A percentile compares a stretch with the other conserved stretches of the same genome.
phyloP scores from a whole-genome alignment of 768 basidiomycete species.

The Mycena kentingensis region DNA sequence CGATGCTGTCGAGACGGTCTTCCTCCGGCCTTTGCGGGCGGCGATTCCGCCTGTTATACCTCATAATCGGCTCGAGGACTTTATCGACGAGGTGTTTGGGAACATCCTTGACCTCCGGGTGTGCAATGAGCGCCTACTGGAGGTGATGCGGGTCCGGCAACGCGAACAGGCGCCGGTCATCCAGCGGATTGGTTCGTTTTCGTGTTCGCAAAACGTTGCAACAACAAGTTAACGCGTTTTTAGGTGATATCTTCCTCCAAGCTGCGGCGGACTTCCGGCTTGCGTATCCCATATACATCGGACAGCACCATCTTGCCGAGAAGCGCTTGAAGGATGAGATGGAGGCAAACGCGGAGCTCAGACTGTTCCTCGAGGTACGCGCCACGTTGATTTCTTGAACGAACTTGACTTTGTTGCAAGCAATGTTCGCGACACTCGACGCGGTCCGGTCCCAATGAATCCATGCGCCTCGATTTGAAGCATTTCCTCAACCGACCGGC shows the following conservation, averaged over 20 bases:
- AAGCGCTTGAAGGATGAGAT: constrained; percentile 85
- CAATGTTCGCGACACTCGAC: constrained; percentile 46
- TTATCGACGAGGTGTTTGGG: constrained; percentile 88
- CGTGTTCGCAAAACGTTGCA: no score
- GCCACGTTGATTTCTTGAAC: not conserved
- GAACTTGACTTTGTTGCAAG: constrained; percentile 25
- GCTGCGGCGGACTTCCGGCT: constrained; percentile 86
- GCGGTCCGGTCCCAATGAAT: constrained; percentile 36
- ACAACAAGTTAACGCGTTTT: not conserved
- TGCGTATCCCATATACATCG: constrained; percentile 84
- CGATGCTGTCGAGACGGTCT: constrained; percentile 74
- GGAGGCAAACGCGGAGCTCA: constrained; percentile 78
- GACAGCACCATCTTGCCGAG: constrained; percentile 83
- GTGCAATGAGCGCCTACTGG: constrained; percentile 79
- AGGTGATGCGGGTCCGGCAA: constrained; percentile 84
- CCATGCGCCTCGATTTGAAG: constrained; percentile 61
- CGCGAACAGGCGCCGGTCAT: constrained; percentile 84
- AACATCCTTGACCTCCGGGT: constrained; percentile 88
- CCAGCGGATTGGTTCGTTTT: constrained; percentile 55
- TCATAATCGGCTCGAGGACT: constrained; percentile 62
- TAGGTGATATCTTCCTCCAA: constrained; percentile 79
- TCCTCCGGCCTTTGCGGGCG: constrained; percentile 50
- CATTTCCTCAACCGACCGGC: constrained; percentile 80
- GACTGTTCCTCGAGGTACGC: constrained; percentile 82
- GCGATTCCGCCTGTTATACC: constrained; percentile 48